phyloP scores from a whole-genome alignment of 176 grass and related monocot species.

The Otatea glauca region DNA sequence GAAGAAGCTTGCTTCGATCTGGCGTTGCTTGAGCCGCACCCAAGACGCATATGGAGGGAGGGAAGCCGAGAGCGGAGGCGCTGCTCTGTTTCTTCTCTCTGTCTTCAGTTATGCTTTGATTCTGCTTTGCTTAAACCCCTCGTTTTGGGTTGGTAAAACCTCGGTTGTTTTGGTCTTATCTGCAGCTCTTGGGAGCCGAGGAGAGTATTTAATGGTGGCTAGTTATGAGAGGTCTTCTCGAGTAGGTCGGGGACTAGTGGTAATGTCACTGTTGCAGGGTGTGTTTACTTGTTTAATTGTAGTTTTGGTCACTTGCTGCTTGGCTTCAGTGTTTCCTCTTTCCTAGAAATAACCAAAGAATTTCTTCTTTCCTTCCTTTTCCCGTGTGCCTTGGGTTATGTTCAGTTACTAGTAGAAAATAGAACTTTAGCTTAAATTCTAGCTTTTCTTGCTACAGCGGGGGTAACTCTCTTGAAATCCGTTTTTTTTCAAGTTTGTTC shows the following conservation, averaged over 20 bases:
- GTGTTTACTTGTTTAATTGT: constrained; percentile 11
- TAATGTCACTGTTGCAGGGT: not conserved
- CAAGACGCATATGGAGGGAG: constrained; percentile 57
- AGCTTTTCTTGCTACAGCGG: not conserved
- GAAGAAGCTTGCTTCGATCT: constrained; percentile 36
- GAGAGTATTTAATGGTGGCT: constrained; percentile 29
- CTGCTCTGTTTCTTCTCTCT: constrained; percentile 5
- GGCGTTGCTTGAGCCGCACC: constrained; percentile 61
- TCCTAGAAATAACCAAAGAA: not conserved
- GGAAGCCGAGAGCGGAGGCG: constrained; percentile 42
- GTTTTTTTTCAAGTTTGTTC: no score
- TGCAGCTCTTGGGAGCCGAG: constrained; percentile 34
- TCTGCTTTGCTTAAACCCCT: constrained; percentile 39
- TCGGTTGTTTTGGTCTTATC: constrained; percentile 37
- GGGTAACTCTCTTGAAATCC: no score
- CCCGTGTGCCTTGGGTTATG: not conserved
- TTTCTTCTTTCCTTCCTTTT: not conserved
- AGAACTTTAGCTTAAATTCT: no score
- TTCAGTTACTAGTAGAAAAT: not conserved
- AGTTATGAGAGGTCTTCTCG: constrained; percentile 31
- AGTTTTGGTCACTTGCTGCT: not conserved
- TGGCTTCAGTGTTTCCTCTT: not conserved
- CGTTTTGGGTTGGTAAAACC: constrained; percentile 43
- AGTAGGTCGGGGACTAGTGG: constrained; percentile 34
- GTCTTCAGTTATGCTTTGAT: not conserved